These are phyloP conservation scores for Eucalyptus dawsonii DNA, from an alignment of 345 rosid species.

Conservation along the genomic window DNA sequence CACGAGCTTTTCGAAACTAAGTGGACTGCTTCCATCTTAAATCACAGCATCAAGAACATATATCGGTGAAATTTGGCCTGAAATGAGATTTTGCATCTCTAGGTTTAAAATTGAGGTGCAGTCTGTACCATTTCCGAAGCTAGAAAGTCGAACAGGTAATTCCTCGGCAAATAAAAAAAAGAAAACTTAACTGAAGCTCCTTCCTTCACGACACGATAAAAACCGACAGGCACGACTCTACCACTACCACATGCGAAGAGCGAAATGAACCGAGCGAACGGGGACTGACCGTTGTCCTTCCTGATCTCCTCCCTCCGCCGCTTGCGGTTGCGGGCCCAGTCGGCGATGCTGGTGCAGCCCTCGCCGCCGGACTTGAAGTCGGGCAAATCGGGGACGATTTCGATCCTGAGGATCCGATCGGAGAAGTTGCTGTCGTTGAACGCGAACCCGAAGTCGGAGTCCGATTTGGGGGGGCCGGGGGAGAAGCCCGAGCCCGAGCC, in stretches of 20 bases:
- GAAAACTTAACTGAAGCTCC: not conserved
- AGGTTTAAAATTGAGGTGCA: not conserved
- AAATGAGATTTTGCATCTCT: not conserved
- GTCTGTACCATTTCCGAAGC: not conserved
- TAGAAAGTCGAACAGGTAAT: not conserved
- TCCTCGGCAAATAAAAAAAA: not conserved
- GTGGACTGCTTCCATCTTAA: not conserved
- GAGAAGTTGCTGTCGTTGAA: slow-evolving; percentile 75
- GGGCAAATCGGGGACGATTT: slow-evolving; percentile 36
- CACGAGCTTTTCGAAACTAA: not conserved
- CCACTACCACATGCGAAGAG: not conserved
- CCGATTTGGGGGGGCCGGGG: slow-evolving; percentile 1
- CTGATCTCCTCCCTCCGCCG: slow-evolving; percentile 49
- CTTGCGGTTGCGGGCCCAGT: slow-evolving; percentile 67
- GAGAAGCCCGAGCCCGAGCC: not conserved
- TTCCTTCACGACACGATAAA: not conserved
- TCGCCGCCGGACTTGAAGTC: slow-evolving; percentile 29
- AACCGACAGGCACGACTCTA: not conserved
- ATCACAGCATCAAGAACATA: not conserved
- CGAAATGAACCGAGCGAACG: not conserved
- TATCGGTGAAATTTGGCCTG: not conserved
- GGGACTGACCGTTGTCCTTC: slow-evolving; percentile 20
- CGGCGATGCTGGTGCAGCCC: slow-evolving; percentile 37
- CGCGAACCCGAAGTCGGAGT: slow-evolving; percentile 62
- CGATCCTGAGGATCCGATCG: slow-evolving; percentile 62